Evolutionary conservation across 108 stramenopile species (phyloP).

Genomic region (Cyclotella sp.): DNA sequence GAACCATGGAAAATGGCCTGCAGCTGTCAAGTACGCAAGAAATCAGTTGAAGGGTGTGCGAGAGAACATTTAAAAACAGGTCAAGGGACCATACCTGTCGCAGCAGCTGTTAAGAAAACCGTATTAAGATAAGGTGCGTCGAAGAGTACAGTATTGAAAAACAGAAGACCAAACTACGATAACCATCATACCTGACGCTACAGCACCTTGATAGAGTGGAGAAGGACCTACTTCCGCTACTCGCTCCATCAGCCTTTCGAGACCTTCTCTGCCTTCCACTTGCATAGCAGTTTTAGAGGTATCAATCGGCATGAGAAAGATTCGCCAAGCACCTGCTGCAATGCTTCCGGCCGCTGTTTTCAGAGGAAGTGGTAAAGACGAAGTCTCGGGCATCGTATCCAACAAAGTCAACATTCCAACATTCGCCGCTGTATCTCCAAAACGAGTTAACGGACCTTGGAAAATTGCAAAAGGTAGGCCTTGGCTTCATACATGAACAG

Average conservation of each 20-base stretch:
- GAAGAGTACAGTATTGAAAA: no score
- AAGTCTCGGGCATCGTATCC: slow-evolving; percentile 67
- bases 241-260: slow-evolving; percentile 52
- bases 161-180: no score
- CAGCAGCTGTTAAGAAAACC: no score
- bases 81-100: no score
- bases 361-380: slow-evolving; percentile 68
- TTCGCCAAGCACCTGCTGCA: slow-evolving; percentile 88
- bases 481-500: slow-evolving; percentile 33
- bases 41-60: no score
- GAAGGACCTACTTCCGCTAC: slow-evolving; percentile 57
- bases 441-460: slow-evolving; percentile 92
- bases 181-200: no score
- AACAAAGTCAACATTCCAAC: slow-evolving; percentile 90
- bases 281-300: slow-evolving; percentile 95
- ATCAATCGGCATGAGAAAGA: slow-evolving; percentile 93
- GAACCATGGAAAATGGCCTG: slow-evolving; percentile 72
- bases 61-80: no score
- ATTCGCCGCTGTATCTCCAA: slow-evolving; percentile 98
- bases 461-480: slow-evolving; percentile 92
- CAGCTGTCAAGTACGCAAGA: no score
- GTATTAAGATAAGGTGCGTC: no score
- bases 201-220: slow-evolving; percentile 84
- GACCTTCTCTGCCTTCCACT: slow-evolving; percentile 82
- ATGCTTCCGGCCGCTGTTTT: slow-evolving; percentile 78